Evolutionary conservation across 129 eudicot species (phyloP).

Genomic region (Flaveria robusta): DNA sequence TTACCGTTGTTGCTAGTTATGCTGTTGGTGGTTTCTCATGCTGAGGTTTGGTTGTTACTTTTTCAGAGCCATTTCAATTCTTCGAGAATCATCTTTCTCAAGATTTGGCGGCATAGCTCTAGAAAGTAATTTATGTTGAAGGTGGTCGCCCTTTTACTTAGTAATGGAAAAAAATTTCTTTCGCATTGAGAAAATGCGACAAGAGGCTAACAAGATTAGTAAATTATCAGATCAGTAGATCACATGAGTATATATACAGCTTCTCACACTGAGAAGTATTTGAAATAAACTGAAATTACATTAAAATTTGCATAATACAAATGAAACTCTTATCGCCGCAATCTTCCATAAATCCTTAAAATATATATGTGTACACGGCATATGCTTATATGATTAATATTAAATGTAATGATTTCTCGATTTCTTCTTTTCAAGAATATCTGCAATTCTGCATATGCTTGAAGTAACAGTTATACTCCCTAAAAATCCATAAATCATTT

Average conservation of each 20-base stretch:
- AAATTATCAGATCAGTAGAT: not conserved
- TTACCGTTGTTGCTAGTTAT: too few species aligned
- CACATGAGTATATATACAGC: not conserved
- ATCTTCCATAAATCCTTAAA: too few species aligned
- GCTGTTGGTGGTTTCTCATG: too few species aligned
- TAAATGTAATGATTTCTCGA: too few species aligned
- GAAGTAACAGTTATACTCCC: too few species aligned
- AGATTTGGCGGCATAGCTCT: not conserved
- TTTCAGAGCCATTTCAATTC: not conserved
- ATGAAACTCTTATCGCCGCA: not conserved
- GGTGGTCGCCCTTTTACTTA: not conserved
- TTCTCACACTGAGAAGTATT: not conserved
- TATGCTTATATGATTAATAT: too few species aligned
- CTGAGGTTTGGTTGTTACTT: too few species aligned
- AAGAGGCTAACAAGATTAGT: not conserved
- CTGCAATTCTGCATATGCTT: too few species aligned
- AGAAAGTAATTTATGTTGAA: not conserved
- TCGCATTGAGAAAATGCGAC: not conserved
- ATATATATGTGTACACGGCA: too few species aligned
- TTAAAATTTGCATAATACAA: not conserved
- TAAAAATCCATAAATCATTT: too few species aligned
- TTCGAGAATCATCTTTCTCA: not conserved
- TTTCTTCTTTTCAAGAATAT: too few species aligned
- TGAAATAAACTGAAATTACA: not conserved
- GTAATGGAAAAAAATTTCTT: not conserved